These are phyloP conservation scores for Vicia faba DNA, from an alignment of 306 rosid species.

Conservation along the genomic window DNA sequence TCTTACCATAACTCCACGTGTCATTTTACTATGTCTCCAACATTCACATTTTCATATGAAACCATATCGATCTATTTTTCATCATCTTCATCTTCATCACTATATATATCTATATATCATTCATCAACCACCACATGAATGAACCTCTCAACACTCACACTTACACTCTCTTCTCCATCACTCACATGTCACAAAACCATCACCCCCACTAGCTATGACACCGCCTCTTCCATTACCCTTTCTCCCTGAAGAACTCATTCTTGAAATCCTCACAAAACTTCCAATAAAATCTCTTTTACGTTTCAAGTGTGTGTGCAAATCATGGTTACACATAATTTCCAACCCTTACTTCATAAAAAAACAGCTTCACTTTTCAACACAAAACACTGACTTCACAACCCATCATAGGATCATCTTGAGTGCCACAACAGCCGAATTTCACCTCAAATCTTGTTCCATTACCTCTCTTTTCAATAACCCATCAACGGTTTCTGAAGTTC, in stretches of 20 bases:
- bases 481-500: constrained; percentile 37
- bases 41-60: constrained; percentile 6
- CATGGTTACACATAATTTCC: constrained; percentile 48
- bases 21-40: not conserved
- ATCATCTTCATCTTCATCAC: not conserved
- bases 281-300: constrained; percentile 46
- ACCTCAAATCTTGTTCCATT: constrained; percentile 47
- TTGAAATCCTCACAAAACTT: constrained; percentile 51
- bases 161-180: constrained; percentile 2
- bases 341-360: constrained; percentile 44
- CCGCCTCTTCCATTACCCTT: constrained; percentile 30
- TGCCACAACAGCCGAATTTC: constrained; percentile 49
- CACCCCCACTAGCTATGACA: not conserved
- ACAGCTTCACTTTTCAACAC: constrained; percentile 40
- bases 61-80: not conserved
- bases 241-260: constrained; percentile 45
- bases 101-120: not conserved
- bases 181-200: constrained; percentile 9
- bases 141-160: not conserved
- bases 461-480: constrained; percentile 36
- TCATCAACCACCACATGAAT: constrained; percentile 7
- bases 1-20: constrained; percentile 32
- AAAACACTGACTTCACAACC: constrained; percentile 33
- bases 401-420: constrained; percentile 48
- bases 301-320: constrained; percentile 53